Evolutionary conservation across 78 protist genomes (phyloP).

Genomic region (Parvularia atlantis): DNA sequence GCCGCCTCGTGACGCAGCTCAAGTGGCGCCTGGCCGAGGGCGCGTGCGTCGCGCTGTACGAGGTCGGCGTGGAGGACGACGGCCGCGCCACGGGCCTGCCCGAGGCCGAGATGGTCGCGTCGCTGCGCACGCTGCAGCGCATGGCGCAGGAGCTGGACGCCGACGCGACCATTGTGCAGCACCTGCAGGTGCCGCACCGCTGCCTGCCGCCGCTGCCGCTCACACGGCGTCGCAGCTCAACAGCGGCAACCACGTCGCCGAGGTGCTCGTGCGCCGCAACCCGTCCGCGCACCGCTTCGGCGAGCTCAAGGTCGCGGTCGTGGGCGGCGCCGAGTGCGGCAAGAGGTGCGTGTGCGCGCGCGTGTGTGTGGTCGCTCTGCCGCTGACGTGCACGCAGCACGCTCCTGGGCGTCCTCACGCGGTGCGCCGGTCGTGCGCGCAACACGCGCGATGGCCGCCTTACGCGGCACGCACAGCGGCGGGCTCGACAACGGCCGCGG

Average conservation of each 20-base stretch:
- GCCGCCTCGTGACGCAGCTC: slow-evolving; percentile 47
- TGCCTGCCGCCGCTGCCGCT: background rate
- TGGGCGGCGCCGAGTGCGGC: slow-evolving; percentile 75
- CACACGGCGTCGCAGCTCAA: background rate
- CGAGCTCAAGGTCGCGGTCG: slow-evolving; percentile 58
- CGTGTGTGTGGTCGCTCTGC: too few relatives aligned
- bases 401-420: slow-evolving; percentile 64
- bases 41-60: slow-evolving; percentile 46
- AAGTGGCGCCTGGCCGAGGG: slow-evolving; percentile 45
- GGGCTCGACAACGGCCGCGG: slow-evolving; percentile 81
- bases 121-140: slow-evolving; percentile 19
- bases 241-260: slow-evolving; percentile 12
- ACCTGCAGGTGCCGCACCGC: background rate
- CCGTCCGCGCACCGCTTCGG: slow-evolving; percentile 18
- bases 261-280: slow-evolving; percentile 53
- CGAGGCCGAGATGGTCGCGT: slow-evolving; percentile 4
- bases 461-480: too few relatives aligned
- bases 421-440: too few relatives aligned
- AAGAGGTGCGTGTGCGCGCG: slow-evolving; percentile 54
- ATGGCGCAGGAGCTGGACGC: slow-evolving; percentile 15
- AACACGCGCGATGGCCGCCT: too few relatives aligned
- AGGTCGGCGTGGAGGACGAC: slow-evolving; percentile 44
- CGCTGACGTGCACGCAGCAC: too few relatives aligned
- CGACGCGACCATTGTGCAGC: background rate
- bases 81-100: slow-evolving; percentile 26